Percentiles rank a stretch among this genome's conserved stretches.
Conservation (phyloP, 2,329 filamentous ascomycete genomes). For the Colletotrichum cereale region DNA sequence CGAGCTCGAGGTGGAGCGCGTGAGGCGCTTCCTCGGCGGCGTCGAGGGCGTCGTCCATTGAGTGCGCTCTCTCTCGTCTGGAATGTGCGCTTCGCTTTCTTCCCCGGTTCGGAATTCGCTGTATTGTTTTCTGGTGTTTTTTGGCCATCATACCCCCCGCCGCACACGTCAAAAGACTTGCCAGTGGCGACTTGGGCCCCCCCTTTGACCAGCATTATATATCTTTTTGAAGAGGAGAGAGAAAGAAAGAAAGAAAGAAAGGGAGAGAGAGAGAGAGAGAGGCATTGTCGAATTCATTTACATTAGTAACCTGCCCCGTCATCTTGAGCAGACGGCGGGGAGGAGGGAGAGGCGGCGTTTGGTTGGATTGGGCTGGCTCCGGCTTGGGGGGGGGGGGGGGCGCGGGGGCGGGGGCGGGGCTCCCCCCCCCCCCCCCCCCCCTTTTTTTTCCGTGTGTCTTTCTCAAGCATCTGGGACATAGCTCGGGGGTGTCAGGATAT, state of each 20-base stretch:
- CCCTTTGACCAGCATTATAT: conserved; percentile 9
- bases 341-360: not conserved
- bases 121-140: conserved; percentile 10
- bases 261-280: not conserved
- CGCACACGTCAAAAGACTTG: conserved; percentile 2
- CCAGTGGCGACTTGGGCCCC: not conserved
- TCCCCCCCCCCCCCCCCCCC: too few species aligned
- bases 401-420: too few species aligned
- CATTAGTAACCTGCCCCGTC: not conserved
- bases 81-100: too few species aligned
- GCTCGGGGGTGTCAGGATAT: not conserved
- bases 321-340: not conserved
- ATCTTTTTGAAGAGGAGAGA: not conserved
- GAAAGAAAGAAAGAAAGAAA: too few species aligned
- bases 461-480: not conserved
- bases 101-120: not conserved
- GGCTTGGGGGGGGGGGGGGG: too few species aligned
- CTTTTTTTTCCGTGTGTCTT: too few species aligned
- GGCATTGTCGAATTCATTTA: conserved; percentile 2
- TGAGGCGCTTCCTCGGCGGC: conserved; percentile 83
- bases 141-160: conserved; percentile 23
- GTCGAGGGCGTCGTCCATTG: conserved; percentile 74
- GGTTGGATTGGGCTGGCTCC: conserved; percentile 2
- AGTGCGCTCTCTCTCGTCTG: not conserved
- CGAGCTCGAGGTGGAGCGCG: conserved; percentile 80